phyloP scores from a whole-genome alignment of 257 asterid species.

The Striga asiatica region DNA sequence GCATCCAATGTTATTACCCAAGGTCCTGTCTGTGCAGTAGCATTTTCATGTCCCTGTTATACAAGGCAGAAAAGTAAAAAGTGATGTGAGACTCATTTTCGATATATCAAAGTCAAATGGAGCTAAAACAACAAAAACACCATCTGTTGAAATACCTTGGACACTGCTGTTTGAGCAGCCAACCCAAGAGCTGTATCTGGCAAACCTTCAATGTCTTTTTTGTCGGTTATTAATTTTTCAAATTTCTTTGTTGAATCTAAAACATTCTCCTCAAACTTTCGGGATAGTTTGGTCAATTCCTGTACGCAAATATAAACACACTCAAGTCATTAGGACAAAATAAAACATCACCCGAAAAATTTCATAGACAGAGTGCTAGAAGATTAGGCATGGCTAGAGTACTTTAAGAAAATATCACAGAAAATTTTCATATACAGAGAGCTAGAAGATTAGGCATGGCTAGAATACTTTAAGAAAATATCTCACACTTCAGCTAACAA shows the following conservation, averaged over 20 bases:
- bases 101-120: slow-evolving; percentile 5
- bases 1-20: slow-evolving; percentile 94
- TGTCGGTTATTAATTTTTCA: slow-evolving; percentile 78
- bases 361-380: neutral
- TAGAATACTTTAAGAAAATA: too few species aligned
- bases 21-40: slow-evolving; percentile 89
- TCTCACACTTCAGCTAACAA: too few species aligned
- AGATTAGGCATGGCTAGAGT: neutral
- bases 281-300: slow-evolving; percentile 84
- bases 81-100: neutral
- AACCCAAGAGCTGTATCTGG: slow-evolving; percentile 84
- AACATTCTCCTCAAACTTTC: slow-evolving; percentile 87
- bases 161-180: slow-evolving; percentile 95
- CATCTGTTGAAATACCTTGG: slow-evolving; percentile 44
- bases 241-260: slow-evolving; percentile 91
- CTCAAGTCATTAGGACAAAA: neutral
- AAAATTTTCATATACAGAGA: too few species aligned
- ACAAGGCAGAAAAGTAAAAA: slow-evolving; percentile 11
- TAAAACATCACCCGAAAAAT: neutral
- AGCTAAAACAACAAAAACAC: slow-evolving; percentile 4
- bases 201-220: slow-evolving; percentile 85
- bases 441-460: too few species aligned
- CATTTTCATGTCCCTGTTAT: slow-evolving; percentile 84
- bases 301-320: slow-evolving; percentile 23
- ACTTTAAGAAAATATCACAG: too few species aligned